Conservation (phyloP, 2,329 filamentous ascomycete species). For the Fusarium pseudocircinatum region DNA sequence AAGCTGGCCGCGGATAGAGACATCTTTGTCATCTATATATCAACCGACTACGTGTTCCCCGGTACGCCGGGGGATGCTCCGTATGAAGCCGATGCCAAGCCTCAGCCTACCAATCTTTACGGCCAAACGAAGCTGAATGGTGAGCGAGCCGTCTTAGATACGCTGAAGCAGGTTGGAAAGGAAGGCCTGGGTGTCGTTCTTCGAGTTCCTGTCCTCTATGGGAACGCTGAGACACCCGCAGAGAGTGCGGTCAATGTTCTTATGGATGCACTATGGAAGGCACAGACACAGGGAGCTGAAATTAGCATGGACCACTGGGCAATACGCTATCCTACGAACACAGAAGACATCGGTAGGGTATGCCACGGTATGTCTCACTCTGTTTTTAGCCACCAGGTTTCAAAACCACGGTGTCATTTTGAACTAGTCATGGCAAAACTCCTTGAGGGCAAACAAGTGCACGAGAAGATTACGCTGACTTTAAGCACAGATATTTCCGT, state of each 20-base stretch:
- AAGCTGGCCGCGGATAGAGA: conserved; percentile 68
- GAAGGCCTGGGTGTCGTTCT: conserved; percentile 73
- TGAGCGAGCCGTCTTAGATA: conserved; percentile 72
- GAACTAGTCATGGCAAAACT: not conserved
- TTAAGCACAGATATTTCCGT: conserved; percentile 68
- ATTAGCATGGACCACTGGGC: conserved; percentile 90
- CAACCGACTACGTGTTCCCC: conserved; percentile 83
- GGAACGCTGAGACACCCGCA: conserved; percentile 71
- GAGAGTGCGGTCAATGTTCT: conserved; percentile 88
- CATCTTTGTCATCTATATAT: conserved; percentile 78
- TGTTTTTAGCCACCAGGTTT: conserved; percentile 13
- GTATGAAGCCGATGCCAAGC: conserved; percentile 72
- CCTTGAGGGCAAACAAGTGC: not conserved
- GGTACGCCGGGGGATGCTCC: conserved; percentile 82
- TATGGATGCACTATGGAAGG: conserved; percentile 79
- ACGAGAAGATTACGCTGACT: not conserved
- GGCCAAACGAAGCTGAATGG: conserved; percentile 70
- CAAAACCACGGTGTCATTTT: not conserved
- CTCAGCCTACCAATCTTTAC: conserved; percentile 81
- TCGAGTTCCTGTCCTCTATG: conserved; percentile 86
- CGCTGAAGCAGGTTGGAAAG: conserved; percentile 59
- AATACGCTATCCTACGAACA: conserved; percentile 86
- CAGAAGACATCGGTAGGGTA: conserved; percentile 84
- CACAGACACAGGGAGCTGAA: conserved; percentile 68
- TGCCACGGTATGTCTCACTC: conserved; percentile 65